These are phyloP conservation scores for Aspergillus pseudoviridinutans DNA, from an alignment of 2,329 filamentous ascomycete species.

Conservation along the genomic window DNA sequence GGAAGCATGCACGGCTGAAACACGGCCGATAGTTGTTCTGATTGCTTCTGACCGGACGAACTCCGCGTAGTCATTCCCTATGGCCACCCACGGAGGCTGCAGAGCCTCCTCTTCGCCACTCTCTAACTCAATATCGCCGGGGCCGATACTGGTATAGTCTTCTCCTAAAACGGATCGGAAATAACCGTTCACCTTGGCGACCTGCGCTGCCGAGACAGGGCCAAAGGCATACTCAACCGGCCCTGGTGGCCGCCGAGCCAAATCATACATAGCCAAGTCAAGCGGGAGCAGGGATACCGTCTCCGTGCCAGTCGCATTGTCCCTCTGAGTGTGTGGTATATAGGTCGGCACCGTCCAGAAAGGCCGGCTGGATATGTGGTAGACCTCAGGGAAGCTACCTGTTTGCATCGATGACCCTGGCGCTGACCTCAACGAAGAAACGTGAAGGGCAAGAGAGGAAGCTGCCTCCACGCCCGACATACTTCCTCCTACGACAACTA, in stretches of 20 bases:
- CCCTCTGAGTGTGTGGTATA: slow-evolving; percentile 30
- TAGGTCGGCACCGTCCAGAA: slow-evolving; percentile 66
- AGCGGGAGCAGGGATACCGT: slow-evolving; percentile 62
- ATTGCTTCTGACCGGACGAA: slow-evolving; percentile 67
- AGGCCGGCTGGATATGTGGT: slow-evolving; percentile 66
- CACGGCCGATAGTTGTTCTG: slow-evolving; percentile 45
- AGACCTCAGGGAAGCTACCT: slow-evolving; percentile 43
- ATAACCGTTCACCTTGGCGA: slow-evolving; percentile 51
- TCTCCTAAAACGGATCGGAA: slow-evolving; percentile 42
- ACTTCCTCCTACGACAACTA: slow-evolving; percentile 73
- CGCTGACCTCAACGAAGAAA: slow-evolving; percentile 58
- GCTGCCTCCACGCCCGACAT: slow-evolving; percentile 80
- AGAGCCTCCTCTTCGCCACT: slow-evolving; percentile 39
- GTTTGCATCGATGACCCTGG: slow-evolving; percentile 44
- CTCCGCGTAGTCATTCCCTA: slow-evolving; percentile 69
- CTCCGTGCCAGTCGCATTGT: background rate
- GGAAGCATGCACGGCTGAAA: slow-evolving; percentile 10
- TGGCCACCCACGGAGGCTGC: slow-evolving; percentile 62
- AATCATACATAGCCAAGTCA: slow-evolving; percentile 69
- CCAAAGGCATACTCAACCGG: slow-evolving; percentile 62
- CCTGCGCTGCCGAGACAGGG: slow-evolving; percentile 57
- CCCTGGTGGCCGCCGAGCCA: slow-evolving; percentile 55
- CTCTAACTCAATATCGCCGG: slow-evolving; percentile 29
- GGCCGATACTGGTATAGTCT: slow-evolving; percentile 41
- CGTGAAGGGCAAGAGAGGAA: slow-evolving; percentile 64